phyloP scores from a whole-genome alignment of 2,329 filamentous ascomycete species.

The Pseudocercospora musae region DNA sequence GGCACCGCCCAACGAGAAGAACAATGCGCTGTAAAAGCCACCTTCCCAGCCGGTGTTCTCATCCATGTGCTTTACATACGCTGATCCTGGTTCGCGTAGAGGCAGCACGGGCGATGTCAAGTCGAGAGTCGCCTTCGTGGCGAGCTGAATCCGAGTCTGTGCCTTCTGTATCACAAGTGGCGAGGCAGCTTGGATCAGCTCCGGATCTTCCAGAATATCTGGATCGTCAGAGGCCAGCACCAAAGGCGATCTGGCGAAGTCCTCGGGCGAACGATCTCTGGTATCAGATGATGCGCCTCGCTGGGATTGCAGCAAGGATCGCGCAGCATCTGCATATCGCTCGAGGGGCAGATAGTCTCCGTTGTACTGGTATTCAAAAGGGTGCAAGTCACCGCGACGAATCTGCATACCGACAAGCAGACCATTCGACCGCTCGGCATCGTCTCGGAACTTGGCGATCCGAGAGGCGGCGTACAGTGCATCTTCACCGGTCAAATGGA shows the following conservation, averaged over 20 bases:
- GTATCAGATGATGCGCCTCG: background rate
- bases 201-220: conserved; percentile 64
- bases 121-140: conserved; percentile 57
- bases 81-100: conserved; percentile 42
- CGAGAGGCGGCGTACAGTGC: conserved; percentile 61
- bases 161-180: conserved; percentile 50
- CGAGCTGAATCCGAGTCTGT: conserved; percentile 73
- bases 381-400: conserved; percentile 74
- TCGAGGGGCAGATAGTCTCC: conserved; percentile 74
- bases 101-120: conserved; percentile 30
- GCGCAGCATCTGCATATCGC: conserved; percentile 49
- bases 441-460: conserved; percentile 53
- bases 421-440: conserved; percentile 46
- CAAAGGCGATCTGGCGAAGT: conserved; percentile 37
- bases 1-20: conserved; percentile 66
- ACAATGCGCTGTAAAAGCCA: conserved; percentile 77
- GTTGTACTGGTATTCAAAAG: conserved; percentile 75
- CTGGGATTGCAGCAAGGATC: conserved; percentile 10
- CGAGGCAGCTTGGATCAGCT: conserved; percentile 51
- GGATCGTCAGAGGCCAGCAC: conserved; percentile 80
- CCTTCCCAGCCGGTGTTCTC: conserved; percentile 83
- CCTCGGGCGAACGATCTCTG: conserved; percentile 54
- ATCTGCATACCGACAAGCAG: conserved; percentile 71
- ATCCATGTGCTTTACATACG: conserved; percentile 66
- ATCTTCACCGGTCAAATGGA: conserved; percentile 65